Evolutionary conservation across 139 green algal species (phyloP).

Genomic region (Chlamydomonas sphaeroides): DNA sequence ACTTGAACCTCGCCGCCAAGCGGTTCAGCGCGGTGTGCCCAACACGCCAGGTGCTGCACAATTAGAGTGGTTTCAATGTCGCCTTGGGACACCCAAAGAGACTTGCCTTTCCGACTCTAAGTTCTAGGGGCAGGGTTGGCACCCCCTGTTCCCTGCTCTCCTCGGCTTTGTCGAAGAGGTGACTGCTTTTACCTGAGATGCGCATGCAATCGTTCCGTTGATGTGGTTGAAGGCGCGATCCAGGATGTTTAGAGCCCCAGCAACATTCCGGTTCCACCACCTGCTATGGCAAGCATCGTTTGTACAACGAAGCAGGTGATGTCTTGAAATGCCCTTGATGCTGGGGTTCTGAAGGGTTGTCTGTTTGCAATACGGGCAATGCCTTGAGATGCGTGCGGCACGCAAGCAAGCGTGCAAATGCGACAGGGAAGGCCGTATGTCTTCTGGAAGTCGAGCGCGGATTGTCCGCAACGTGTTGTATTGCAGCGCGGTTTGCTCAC

Average conservation of each 20-base stretch:
- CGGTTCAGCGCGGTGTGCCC: no score
- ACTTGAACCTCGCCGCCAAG: no score
- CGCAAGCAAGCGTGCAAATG: no score
- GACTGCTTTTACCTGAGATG: neutral
- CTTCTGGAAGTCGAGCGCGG: no score
- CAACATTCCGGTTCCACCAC: no score
- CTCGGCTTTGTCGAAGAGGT: neutral
- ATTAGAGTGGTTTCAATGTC: neutral
- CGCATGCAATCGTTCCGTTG: no score
- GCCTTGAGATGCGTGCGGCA: no score
- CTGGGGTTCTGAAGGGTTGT: neutral
- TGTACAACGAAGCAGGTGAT: constrained; percentile 1
- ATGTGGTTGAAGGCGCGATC: neutral
- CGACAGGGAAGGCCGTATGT: no score
- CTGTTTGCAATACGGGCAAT: no score
- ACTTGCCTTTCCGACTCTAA: neutral
- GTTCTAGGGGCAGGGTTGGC: neutral
- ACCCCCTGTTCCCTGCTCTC: neutral
- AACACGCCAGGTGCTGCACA: no score
- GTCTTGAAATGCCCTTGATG: neutral
- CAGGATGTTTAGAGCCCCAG: neutral
- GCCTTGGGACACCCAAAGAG: neutral
- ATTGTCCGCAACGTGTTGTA: no score
- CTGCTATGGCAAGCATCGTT: neutral
- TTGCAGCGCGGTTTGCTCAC: no score